These are phyloP conservation scores for Oleoguttula mirabilis DNA, from an alignment of 495 filamentous ascomycete genomes.

Conservation along the genomic window DNA sequence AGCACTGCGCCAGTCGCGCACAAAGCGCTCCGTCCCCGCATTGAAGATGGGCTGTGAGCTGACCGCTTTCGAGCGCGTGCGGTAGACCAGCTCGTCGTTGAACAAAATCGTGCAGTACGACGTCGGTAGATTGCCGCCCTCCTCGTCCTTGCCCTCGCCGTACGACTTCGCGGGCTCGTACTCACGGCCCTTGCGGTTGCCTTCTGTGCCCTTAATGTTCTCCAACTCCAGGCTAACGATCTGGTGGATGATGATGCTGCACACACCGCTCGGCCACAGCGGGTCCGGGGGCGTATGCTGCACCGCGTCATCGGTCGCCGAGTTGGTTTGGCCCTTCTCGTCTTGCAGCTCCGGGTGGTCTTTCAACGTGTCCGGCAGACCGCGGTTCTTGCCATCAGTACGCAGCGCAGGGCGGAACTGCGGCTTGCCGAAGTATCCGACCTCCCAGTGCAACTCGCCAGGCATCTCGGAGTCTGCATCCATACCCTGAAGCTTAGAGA, in stretches of 20 bases:
- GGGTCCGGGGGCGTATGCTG: constrained; percentile 86
- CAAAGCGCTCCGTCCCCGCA: constrained; percentile 83
- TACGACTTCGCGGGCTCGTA: constrained; percentile 82
- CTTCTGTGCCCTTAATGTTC: constrained; percentile 61
- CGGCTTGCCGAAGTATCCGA: constrained; percentile 85
- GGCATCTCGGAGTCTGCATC: constrained; percentile 81
- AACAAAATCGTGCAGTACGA: constrained; percentile 83
- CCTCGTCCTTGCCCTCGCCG: constrained; percentile 73
- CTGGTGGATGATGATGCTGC: constrained; percentile 77
- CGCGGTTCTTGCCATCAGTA: constrained; percentile 73
- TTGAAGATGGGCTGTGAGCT: constrained; percentile 94
- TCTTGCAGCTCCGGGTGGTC: constrained; percentile 73
- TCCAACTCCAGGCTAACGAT: constrained; percentile 85
- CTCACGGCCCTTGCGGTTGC: constrained; percentile 64
- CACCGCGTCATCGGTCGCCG: constrained; percentile 65
- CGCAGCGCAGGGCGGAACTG: constrained; percentile 68
- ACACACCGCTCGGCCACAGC: constrained; percentile 79
- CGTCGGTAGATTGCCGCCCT: constrained; percentile 63
- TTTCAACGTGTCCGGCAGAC: constrained; percentile 57
- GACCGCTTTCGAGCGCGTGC: constrained; percentile 79
- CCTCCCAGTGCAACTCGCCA: constrained; percentile 87
- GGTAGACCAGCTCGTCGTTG: constrained; percentile 87
- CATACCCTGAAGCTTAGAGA: constrained; percentile 71
- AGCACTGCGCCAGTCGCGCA: constrained; percentile 85
- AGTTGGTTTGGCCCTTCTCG: constrained; percentile 70